Percentiles rank a stretch among this genome's conserved stretches.
Conservation (phyloP, 2,329 filamentous ascomycete species). For the Aspergillus udagawae region DNA sequence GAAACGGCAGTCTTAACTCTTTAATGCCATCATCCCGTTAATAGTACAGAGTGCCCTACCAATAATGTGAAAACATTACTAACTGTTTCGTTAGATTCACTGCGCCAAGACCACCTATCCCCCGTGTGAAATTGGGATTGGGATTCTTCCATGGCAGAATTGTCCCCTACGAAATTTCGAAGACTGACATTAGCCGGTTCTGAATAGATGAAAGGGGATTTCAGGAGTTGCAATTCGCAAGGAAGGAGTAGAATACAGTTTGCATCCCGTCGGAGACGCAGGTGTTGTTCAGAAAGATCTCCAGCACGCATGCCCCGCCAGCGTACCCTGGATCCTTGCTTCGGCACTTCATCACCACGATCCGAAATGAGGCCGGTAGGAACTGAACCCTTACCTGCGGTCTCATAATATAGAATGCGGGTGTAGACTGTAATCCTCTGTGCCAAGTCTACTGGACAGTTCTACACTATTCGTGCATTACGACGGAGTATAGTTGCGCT, state of each 20-base stretch:
- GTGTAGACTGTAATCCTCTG: background rate
- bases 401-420: background rate
- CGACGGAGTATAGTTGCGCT: too few relatives aligned
- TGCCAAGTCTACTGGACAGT: background rate
- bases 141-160: background rate
- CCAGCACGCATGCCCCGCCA: background rate
- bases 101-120: background rate
- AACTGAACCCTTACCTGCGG: background rate
- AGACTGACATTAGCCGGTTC: background rate
- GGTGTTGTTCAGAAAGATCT: too few relatives aligned
- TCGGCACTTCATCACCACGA: background rate
- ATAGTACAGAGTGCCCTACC: too few relatives aligned
- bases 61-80: too few relatives aligned
- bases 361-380: background rate
- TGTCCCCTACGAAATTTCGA: too few relatives aligned
- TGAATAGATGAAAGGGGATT: background rate
- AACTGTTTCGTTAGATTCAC: background rate
- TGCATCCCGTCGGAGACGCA: too few relatives aligned
- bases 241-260: too few relatives aligned
- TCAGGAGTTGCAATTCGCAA: background rate
- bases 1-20: too few relatives aligned
- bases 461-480: background rate
- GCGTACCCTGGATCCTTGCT: background rate
- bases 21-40: too few relatives aligned
- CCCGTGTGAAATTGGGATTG: background rate